These are phyloP conservation scores for Steccherinum ochraceum DNA, from an alignment of 768 basidiomycete species.

Conservation along the genomic window DNA sequence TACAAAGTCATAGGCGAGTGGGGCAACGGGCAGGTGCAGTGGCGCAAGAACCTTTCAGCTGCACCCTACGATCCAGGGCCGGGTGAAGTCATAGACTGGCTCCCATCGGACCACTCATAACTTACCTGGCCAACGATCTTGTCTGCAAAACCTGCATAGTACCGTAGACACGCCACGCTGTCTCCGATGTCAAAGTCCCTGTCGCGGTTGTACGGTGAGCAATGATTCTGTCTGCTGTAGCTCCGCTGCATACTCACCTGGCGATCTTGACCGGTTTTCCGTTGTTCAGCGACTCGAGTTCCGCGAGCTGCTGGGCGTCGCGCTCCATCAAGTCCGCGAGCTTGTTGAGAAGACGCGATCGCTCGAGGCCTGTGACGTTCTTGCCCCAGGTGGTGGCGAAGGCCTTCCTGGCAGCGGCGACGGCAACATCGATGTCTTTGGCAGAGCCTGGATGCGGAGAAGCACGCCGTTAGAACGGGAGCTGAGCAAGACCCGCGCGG, in stretches of 20 bases:
- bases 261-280: conserved; percentile 78
- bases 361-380: conserved; percentile 77
- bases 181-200: conserved; percentile 83
- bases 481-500: too few relatives aligned
- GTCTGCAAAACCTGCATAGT: conserved; percentile 96
- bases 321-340: conserved; percentile 88
- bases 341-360: conserved; percentile 76
- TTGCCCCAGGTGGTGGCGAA: conserved; percentile 87
- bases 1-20: too few relatives aligned
- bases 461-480: too few relatives aligned
- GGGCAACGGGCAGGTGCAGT: background rate
- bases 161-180: conserved; percentile 70
- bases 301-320: conserved; percentile 74
- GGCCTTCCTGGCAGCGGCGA: conserved; percentile 75
- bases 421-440: conserved; percentile 79
- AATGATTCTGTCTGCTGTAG: background rate
- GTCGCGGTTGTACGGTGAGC: background rate
- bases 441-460: conserved; percentile 54
- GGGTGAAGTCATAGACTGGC: conserved; percentile 2
- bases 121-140: conserved; percentile 83
- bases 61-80: background rate
- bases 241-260: conserved; percentile 26
- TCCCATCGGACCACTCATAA: too few relatives aligned
- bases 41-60: too few relatives aligned
- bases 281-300: conserved; percentile 83